Evolutionary conservation across 257 asterid species (phyloP).

Genomic region (Gynochthodes officinalis): DNA sequence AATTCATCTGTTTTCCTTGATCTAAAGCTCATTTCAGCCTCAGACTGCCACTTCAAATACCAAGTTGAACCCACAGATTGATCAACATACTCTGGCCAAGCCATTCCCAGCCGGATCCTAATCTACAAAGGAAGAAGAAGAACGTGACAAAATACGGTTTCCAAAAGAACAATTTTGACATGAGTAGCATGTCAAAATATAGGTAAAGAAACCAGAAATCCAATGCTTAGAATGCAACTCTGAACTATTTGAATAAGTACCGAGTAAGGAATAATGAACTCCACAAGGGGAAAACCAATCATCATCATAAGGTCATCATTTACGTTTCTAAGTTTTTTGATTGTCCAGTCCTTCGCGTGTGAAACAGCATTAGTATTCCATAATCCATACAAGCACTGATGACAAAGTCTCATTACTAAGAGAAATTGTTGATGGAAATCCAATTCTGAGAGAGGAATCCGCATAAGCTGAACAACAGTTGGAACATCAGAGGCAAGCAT

Average conservation of each 20-base stretch:
- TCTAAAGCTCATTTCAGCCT: conserved; percentile 60
- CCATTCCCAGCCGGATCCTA: conserved; percentile 87
- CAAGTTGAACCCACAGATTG: conserved; percentile 68
- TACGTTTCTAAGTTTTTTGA: conserved; percentile 37
- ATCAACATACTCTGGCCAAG: conserved; percentile 87
- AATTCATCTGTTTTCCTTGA: conserved; percentile 56
- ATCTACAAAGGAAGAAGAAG: conserved; percentile 38
- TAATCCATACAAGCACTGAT: conserved; percentile 54
- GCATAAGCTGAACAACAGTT: conserved; percentile 86
- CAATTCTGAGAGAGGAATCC: conserved; percentile 89
- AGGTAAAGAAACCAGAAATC: conserved; percentile 10
- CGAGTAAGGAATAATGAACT: conserved; percentile 77
- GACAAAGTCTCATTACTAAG: conserved; percentile 46
- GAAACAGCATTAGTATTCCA: conserved; percentile 55
- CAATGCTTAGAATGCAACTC: conserved; percentile 5
- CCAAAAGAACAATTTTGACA: background rate
- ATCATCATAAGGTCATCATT: conserved; percentile 81
- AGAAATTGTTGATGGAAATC: conserved; percentile 62
- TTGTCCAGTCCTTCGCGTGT: conserved; percentile 48
- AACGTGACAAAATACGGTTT: conserved; percentile 9
- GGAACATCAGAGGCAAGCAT: conserved; percentile 82
- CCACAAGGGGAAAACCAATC: conserved; percentile 76
- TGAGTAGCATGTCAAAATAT: conserved; percentile 6
- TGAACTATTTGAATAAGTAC: conserved; percentile 37
- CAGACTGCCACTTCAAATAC: conserved; percentile 89